Evolutionary conservation across 2,329 filamentous ascomycete species (phyloP).

Genomic region (Leptographium wingfieldii): DNA sequence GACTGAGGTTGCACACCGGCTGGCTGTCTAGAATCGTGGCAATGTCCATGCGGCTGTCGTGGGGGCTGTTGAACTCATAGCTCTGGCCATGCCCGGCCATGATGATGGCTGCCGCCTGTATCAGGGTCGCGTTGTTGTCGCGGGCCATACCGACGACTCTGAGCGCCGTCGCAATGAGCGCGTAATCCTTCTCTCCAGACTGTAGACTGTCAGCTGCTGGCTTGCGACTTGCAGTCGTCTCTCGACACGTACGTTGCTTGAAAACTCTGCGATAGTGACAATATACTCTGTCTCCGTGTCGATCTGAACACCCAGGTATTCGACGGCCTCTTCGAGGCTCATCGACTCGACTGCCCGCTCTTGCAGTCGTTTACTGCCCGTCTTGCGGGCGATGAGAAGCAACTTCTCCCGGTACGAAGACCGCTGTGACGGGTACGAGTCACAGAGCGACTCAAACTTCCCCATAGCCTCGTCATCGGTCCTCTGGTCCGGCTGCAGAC

Average conservation of each 20-base stretch:
- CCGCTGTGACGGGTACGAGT: conserved; percentile 16
- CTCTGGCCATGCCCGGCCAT: conserved; percentile 5
- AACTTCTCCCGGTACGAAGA: conserved; percentile 16
- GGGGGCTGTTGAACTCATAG: conserved; percentile 1
- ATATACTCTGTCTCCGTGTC: conserved; percentile 21
- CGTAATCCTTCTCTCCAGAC: conserved; percentile 10
- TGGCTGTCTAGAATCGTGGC: background rate
- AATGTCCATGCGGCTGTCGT: conserved; percentile 6
- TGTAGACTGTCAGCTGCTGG: background rate
- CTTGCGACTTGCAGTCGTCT: background rate
- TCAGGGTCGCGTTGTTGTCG: conserved; percentile 2
- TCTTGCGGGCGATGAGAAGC: conserved; percentile 16
- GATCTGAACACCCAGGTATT: conserved; percentile 23
- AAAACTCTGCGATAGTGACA: conserved; percentile 14
- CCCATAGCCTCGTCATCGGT: conserved; percentile 12
- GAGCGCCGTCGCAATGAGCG: conserved; percentile 9
- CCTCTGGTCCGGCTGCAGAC: conserved; percentile 8
- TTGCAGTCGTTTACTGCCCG: conserved; percentile 10
- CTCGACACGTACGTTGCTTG: conserved; percentile 2
- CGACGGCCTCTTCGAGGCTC: conserved; percentile 25
- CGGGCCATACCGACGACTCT: conserved; percentile 6
- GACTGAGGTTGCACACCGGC: conserved; percentile 27
- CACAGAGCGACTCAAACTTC: conserved; percentile 14
- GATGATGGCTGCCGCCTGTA: background rate
- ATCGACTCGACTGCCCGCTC: conserved; percentile 9